These are phyloP conservation scores for Cercospora zeae-maydis DNA, from an alignment of 2,329 filamentous ascomycete genomes.

Conservation along the genomic window DNA sequence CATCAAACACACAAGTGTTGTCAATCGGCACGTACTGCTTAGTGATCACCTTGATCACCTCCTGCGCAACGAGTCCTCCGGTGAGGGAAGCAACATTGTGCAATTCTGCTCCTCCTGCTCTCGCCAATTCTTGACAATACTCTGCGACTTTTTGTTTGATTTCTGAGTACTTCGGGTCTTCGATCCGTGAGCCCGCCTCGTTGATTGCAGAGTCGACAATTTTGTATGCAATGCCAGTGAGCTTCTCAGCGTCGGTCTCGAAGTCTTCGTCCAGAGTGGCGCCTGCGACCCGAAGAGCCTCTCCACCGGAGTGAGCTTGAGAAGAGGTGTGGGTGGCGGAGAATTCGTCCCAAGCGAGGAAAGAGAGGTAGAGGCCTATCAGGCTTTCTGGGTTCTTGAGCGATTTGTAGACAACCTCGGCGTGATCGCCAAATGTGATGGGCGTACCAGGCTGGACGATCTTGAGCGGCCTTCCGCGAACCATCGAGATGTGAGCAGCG, in stretches of 20 bases:
- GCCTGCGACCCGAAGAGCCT: constrained; percentile 39
- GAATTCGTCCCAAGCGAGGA: constrained; percentile 51
- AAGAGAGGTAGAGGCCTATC: constrained; percentile 49
- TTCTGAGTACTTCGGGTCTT: constrained; percentile 42
- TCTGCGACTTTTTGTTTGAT: constrained; percentile 38
- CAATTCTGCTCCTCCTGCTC: constrained; percentile 78
- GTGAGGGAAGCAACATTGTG: constrained; percentile 87
- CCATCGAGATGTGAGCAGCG: constrained; percentile 84
- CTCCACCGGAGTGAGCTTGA: constrained; percentile 32
- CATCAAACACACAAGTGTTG: constrained; percentile 62
- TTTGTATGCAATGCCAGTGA: constrained; percentile 44
- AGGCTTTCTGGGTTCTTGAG: constrained; percentile 46
- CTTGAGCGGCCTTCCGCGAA: constrained; percentile 61
- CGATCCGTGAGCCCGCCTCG: constrained; percentile 40
- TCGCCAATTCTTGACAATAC: constrained; percentile 51
- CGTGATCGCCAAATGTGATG: constrained; percentile 38
- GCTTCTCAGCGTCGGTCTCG: constrained; percentile 39
- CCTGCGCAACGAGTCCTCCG: constrained; percentile 93
- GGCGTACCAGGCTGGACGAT: constrained; percentile 42
- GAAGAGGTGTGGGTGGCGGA: constrained; percentile 38
- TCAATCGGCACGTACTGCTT: constrained; percentile 63
- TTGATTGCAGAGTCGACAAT: constrained; percentile 44
- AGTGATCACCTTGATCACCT: constrained; percentile 86
- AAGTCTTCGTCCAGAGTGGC: constrained; percentile 32
- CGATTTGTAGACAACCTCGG: constrained; percentile 46